phyloP scores from a whole-genome alignment of 1,284 basidiomycete genomes.

The Peniophora sp. region DNA sequence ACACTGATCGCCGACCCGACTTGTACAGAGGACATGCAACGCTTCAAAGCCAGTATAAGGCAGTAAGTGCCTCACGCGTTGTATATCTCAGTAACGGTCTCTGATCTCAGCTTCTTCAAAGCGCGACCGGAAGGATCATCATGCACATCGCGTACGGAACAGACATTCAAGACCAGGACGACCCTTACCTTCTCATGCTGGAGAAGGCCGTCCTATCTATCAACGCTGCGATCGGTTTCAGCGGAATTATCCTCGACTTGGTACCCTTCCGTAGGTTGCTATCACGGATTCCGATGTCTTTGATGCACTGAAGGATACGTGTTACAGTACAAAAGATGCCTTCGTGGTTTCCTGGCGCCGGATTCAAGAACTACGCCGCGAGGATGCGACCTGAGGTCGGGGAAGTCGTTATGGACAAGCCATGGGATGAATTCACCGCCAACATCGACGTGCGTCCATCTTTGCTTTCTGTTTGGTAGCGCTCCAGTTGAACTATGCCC shows the following conservation, averaged over 20 bases:
- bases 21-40: not conserved
- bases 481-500: no score
- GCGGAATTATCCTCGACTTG: not conserved
- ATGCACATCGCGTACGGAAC: not conserved
- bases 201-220: not conserved
- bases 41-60: not conserved
- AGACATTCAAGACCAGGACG: not conserved
- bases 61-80: not conserved
- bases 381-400: not conserved
- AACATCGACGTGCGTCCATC: not conserved
- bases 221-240: not conserved
- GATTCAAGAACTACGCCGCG: not conserved
- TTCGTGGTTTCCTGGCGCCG: not conserved
- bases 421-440: not conserved
- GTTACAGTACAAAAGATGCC: not conserved
- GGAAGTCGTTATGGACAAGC: not conserved
- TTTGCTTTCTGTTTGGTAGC: no score
- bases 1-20: not conserved
- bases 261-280: not conserved
- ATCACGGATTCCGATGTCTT: no score
- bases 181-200: not conserved
- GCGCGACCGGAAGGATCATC: not conserved
- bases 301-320: not conserved
- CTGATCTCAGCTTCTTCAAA: no score
- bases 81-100: no score